Evolutionary conservation across 139 green algal genomes (phyloP).

Genomic region (Raphidocelis subcapitata): DNA sequence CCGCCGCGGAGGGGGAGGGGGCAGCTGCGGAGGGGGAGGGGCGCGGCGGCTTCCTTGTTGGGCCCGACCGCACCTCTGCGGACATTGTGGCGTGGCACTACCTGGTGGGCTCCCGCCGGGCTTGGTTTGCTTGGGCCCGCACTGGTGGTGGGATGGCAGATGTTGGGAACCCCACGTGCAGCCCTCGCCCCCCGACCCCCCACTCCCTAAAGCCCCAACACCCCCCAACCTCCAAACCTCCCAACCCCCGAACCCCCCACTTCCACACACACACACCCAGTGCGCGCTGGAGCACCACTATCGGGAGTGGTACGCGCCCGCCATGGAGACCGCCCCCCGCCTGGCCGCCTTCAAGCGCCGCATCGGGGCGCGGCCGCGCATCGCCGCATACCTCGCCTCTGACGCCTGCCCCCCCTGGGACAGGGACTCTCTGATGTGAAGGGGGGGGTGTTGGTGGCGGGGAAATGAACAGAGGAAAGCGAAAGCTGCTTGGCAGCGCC

Average conservation of each 20-base stretch:
- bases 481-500: no score
- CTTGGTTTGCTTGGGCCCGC: no score
- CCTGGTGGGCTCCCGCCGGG: constrained; percentile 6
- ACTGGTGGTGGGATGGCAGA: no score
- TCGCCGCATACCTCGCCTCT: constrained; percentile 34
- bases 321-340: constrained; percentile 12
- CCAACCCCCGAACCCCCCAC: not conserved
- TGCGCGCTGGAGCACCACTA: not conserved
- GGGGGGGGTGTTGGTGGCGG: no score
- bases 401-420: constrained; percentile 41
- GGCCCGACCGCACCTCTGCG: constrained; percentile 29
- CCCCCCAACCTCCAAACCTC: not conserved
- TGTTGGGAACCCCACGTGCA: constrained; percentile 33
- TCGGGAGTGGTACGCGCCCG: constrained; percentile 15
- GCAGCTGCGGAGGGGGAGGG: no score
- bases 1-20: no score
- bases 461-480: no score
- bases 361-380: constrained; percentile 35
- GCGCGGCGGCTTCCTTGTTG: constrained; percentile 46
- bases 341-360: constrained; percentile 29
- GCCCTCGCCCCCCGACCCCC: not conserved
- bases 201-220: not conserved
- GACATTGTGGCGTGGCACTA: constrained; percentile 45
- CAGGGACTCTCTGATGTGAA: constrained; percentile 49
- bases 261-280: not conserved